Base-by-base conservation (phyloP, 768 basidiomycete genomes). In the Lyophyllum shimeji region DNA sequence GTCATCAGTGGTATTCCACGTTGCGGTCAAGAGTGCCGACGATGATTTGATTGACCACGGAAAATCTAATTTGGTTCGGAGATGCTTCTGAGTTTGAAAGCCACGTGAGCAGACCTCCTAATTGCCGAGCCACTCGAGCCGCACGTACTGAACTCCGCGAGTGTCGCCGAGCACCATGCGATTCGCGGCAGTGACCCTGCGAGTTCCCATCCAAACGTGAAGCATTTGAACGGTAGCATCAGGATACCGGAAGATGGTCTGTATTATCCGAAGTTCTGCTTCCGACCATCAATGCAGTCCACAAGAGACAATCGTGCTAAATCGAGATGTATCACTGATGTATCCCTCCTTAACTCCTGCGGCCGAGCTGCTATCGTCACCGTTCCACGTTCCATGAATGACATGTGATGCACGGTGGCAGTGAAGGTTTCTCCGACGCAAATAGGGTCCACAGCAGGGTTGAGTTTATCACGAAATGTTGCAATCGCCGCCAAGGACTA, bases 1-100 rank as follows among this genome's bases (percentile, higher is more conserved):
- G 84, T 86, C 83, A 85, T 84, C 44, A n/a, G n/a, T n/a, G n/a
- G 56, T 65, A 46, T 45, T 55, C 44, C 51, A 55, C 56, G 53
- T 53, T 57, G 50, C 46, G 51, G 54, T 55, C 44, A 40, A 48
- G 37, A 49, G 52, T 8, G 23, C 29, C 42, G 31, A 49, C 46
- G 49, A 48, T 50, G n/a, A n/a, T n/a, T n/a, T 12, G 50, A 37
- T 45, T 40, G 45, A 21, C 48, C 39, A 27, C 43, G 12, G 25
- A 53, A 27, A 45, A 18, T 18, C 18, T 4, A 55, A 60, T 66
- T n/a, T 66, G 31, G 51, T 50, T 59, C 63, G 65, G 65, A 66
- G 65, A 59, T 59, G 31, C 1, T 27, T 52, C 63, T 62, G 65
- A 60, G 63, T 58, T 59, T 50, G 20, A 60, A 29, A 60, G 24